Evolutionary conservation across 2,329 filamentous ascomycete genomes (phyloP).

Genomic region (Ophiocordyceps camponoti-saundersi): DNA sequence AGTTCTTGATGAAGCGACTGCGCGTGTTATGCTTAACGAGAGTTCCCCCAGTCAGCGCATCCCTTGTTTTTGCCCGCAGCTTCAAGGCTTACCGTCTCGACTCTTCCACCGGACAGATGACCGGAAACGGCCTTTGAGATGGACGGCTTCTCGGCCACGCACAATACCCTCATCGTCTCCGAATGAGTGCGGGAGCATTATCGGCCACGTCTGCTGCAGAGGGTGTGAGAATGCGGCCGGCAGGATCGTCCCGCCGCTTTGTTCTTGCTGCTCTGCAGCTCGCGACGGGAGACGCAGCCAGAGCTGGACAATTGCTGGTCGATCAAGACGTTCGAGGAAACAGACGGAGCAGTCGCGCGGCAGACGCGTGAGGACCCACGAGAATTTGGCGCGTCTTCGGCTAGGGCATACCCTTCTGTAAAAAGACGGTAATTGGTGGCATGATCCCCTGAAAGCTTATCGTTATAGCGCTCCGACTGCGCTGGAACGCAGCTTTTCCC

Average conservation of each 20-base stretch:
- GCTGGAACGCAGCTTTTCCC: no score
- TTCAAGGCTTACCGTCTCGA: conserved; percentile 42
- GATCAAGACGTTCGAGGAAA: not conserved
- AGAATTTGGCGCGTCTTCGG: no score
- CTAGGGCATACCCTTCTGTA: no score
- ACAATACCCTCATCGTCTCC: conserved; percentile 31
- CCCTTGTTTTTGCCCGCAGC: not conserved
- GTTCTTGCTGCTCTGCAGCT: not conserved
- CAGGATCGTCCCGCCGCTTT: not conserved
- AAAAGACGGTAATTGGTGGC: no score
- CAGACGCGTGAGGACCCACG: not conserved
- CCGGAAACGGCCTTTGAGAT: conserved; percentile 88
- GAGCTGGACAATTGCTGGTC: not conserved
- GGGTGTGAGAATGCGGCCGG: not conserved
- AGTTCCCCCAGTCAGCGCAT: conserved; percentile 7
- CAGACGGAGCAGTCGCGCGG: not conserved
- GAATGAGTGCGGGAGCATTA: not conserved
- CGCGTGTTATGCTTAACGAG: conserved; percentile 44
- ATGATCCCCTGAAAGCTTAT: no score
- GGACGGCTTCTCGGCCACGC: conserved; percentile 58
- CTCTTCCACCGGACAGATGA: conserved; percentile 65
- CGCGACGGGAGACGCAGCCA: not conserved
- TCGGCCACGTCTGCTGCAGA: not conserved
- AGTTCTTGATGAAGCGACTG: conserved; percentile 80
- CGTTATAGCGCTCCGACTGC: no score